Evolutionary conservation across 192 early-diverging fungal genomes (phyloP), one percentile per base, ranked within the genome.

Genomic region (Spizellomyces punctatus): DNA sequence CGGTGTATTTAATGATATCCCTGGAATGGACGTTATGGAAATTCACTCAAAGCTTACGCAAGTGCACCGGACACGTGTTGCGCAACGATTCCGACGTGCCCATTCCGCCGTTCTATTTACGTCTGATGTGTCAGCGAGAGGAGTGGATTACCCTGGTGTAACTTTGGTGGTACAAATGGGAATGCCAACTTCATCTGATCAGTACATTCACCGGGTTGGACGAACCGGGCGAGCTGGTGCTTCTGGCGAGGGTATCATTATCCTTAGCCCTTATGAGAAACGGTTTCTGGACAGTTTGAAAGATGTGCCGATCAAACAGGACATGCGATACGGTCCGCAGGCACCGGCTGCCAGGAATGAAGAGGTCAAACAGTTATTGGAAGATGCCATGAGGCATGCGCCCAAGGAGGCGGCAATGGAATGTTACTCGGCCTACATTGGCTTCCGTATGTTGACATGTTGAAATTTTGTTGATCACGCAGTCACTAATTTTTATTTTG

Each of bases 201-300:
- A 94, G 71, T 99, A 99, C 64, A 92, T 99, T 58, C 97, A 99
- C 80, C 91, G 97, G 52, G 80, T 99, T 56, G 97, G 97, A 6
- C 90, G 97, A 71, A 98, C 97, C 14, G 97, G 96, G 46, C 93
- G 97, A 66, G 97, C 97, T 21, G 95, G 95, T 64, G 91, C 91
- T 67, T 79, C 88, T 46, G 97, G 97, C 59, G 89, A 95, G 70
- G 96, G 92, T 12, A 72, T 97, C 9, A 78, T 96, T 21, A 46
- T 99, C 50, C 74, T 97, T 19, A 82, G 88, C 52, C 90, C 92
- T 3, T 85, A 90, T 56, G 97, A 99, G 74, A 81, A 89, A 67
- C 58, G 69, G 3, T 97, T 96, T 78, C 72, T 95, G 64, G 78
- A 81, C 44, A 66, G 54, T 49, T 60, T 70, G 54, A 49, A 63